These are phyloP conservation scores for Aspergillus niger DNA, from an alignment of 2,329 filamentous ascomycete species.

Conservation along the genomic window DNA sequence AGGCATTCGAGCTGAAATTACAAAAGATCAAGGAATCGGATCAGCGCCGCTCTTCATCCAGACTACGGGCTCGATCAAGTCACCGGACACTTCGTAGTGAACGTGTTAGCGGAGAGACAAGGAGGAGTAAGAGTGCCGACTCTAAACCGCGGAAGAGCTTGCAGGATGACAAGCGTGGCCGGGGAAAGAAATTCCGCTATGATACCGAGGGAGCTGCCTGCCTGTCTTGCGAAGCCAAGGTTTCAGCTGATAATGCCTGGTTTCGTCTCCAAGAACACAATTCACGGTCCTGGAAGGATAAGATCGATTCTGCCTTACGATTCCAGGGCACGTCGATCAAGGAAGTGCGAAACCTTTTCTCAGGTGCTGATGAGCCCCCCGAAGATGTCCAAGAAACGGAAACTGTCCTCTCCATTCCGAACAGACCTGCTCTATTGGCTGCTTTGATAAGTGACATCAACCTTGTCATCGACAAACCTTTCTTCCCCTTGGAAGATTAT, in stretches of 20 bases:
- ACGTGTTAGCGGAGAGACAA: conserved; percentile 40
- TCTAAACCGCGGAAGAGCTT: conserved; percentile 38
- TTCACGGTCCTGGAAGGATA: conserved; percentile 85
- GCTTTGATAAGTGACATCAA: conserved; percentile 81
- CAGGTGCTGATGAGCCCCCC: conserved; percentile 76
- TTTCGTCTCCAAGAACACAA: conserved; percentile 77
- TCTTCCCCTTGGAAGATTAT: conserved; percentile 79
- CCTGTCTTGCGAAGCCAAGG: conserved; percentile 70
- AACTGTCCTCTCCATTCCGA: conserved; percentile 79
- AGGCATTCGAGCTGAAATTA: conserved; percentile 83
- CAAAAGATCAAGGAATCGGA: conserved; percentile 77
- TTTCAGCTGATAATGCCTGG: conserved; percentile 75
- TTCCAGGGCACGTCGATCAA: conserved; percentile 73
- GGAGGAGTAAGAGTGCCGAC: conserved; percentile 61
- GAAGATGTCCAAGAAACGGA: conserved; percentile 82
- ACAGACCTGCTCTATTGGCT: conserved; percentile 80
- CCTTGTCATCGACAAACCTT: conserved; percentile 85
- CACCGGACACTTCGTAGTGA: conserved; percentile 47
- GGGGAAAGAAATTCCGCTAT: conserved; percentile 59
- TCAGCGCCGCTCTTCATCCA: conserved; percentile 53
- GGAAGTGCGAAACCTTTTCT: conserved; percentile 77
- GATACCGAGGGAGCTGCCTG: conserved; percentile 75
- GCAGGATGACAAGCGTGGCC: conserved; percentile 35
- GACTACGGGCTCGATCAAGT: conserved; percentile 56
- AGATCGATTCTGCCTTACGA: conserved; percentile 75